A percentile compares a stretch with the other conserved stretches of the same genome.
phyloP scores from a whole-genome alignment of 75 land plant species.

The Sequoia sempervirens region DNA sequence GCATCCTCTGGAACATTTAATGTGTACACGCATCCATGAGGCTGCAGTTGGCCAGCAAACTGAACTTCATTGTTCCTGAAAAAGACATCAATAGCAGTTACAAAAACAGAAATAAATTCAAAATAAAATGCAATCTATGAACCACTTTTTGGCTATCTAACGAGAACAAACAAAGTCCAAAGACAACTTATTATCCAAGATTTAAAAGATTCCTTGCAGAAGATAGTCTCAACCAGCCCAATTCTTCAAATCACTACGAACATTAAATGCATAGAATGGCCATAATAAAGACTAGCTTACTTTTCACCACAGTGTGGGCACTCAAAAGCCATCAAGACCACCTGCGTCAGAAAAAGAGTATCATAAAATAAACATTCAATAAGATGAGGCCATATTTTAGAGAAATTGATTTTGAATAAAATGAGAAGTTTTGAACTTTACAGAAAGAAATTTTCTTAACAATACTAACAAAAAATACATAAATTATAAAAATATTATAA shows the following conservation, averaged over 20 bases:
- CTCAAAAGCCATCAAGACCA: conserved; percentile 93
- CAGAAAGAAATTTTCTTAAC: not conserved
- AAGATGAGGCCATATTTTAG: not conserved
- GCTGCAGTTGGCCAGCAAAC: conserved; percentile 90
- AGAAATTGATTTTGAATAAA: not conserved
- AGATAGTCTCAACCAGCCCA: not conserved
- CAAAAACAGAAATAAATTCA: not conserved
- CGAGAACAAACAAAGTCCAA: not conserved
- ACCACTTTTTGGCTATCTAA: conserved; percentile 6
- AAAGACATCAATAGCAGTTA: conserved; percentile 3
- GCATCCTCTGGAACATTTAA: conserved; percentile 57
- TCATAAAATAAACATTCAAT: not conserved
- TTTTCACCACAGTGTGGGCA: conserved; percentile 96
- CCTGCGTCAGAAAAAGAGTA: conserved; percentile 33
- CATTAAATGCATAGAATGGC: not conserved
- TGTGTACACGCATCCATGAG: conserved; percentile 66
- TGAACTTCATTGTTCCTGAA: conserved; percentile 95
- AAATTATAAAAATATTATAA: not conserved
- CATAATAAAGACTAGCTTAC: conserved; percentile 27
- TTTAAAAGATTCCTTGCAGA: not conserved
- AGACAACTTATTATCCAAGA: not conserved
- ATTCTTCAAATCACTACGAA: not conserved
- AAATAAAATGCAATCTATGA: not conserved
- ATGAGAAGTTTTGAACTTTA: not conserved
- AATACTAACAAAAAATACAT: not conserved